A percentile compares a stretch with the other conserved stretches of the same genome.
Evolutionary conservation across 257 asterid genomes (phyloP).

Genomic region (Avicennia marina): DNA sequence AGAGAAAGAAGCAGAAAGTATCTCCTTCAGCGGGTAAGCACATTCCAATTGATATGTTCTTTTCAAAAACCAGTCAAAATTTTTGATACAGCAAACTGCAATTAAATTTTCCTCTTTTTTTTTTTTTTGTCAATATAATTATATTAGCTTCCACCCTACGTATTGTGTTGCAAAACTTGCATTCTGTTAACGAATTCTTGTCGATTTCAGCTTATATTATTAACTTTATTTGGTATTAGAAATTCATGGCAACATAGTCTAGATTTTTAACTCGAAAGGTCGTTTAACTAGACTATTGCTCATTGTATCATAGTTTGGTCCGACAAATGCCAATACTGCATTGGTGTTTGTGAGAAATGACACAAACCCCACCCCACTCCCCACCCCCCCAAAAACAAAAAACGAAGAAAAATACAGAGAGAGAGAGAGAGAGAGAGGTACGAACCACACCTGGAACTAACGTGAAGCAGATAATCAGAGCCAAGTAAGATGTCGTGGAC

Average conservation of each 20-base stretch:
- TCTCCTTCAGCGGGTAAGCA: constrained; percentile 49
- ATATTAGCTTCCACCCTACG: not conserved
- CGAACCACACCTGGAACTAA: not conserved
- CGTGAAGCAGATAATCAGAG: not conserved
- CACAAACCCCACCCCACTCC: too few relatives aligned
- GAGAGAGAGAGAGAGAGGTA: not conserved
- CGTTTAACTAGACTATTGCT: too few relatives aligned
- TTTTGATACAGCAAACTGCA: constrained; percentile 22
- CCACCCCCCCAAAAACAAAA: too few relatives aligned
- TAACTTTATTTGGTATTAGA: too few relatives aligned
- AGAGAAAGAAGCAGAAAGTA: constrained; percentile 59
- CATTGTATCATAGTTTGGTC: too few relatives aligned
- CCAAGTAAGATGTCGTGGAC: not conserved
- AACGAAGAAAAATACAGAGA: too few relatives aligned
- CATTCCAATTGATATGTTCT: constrained; percentile 75
- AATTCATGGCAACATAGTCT: too few relatives aligned
- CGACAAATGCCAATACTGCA: too few relatives aligned
- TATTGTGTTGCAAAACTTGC: not conserved
- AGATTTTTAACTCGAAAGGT: too few relatives aligned
- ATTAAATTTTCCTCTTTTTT: not conserved
- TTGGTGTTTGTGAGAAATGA: too few relatives aligned
- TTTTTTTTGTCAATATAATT: not conserved
- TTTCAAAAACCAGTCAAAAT: constrained; percentile 47
- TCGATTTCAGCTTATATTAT: too few relatives aligned
- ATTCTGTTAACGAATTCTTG: not conserved